Base-by-base conservation (phyloP, 805 yeast species). In the Metschnikowia drakensbergensis region DNA sequence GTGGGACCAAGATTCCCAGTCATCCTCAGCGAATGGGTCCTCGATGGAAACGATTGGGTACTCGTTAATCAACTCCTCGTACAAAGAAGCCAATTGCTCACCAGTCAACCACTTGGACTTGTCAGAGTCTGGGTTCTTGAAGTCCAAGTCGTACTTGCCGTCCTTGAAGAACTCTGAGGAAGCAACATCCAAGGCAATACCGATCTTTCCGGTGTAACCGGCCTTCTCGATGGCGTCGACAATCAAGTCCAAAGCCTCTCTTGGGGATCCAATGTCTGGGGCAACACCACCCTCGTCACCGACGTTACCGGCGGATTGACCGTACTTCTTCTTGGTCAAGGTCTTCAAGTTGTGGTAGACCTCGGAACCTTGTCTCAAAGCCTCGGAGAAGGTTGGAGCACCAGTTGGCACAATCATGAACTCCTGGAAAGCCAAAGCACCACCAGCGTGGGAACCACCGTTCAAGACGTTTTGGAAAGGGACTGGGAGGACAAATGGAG, bases 281-380 rank as follows among this genome's bases (percentile, higher is more conserved):
- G 99, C 99, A 80, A 92, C 97, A 84, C 99, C 99, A 86, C 99
- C 99, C 83, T 92, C 99, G 77, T 92, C 99, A 84, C 99, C 99
- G 71, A 92, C 99, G 80, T 92, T 92, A 79, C 97, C 98, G 67
- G 99, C 99, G 57, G 96, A 85, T 69, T 88, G 86, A 71, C 99
- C 99, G 86, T 92, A 94, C 74, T 78, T 81, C 84, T 88, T 85
- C 84, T 88, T 88, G 74, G 98, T 86, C 66, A 87, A 78, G 59
- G 91, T 75, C 82, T 94, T 94, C 75, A 92, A 84, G 78, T 81
- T 80, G 84, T 92, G 98, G 94, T 92, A 92, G 63, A 91, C 97
- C 82, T 92, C 99, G 55, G 96, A 74, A 73, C 98, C 98, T 60
- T 88, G 87, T 82, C 97, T 88, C 74, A 94, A 76, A 64, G 96